Conservation (phyloP, 1,284 basidiomycete genomes). For the Trichosporon sp. region DNA sequence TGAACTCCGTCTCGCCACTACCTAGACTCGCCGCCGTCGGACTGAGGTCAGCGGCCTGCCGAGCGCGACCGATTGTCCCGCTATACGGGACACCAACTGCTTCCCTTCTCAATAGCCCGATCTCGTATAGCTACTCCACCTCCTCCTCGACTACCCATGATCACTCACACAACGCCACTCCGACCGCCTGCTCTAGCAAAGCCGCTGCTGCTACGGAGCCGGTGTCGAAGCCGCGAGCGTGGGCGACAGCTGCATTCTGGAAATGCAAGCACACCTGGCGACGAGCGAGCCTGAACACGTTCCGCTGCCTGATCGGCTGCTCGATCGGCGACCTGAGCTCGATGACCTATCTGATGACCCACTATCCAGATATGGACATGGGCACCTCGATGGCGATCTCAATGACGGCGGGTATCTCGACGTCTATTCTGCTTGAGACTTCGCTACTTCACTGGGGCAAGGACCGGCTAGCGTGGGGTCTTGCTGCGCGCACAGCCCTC, state of each 20-base stretch:
- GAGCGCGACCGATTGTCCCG: not conserved
- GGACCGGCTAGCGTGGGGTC: not conserved
- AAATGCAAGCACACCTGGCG: constrained; percentile 6
- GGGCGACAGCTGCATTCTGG: constrained; percentile 3
- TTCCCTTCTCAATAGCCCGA: not conserved
- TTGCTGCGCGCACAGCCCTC: constrained; percentile 1
- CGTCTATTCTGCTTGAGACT: constrained; percentile 9
- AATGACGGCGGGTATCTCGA: constrained; percentile 9
- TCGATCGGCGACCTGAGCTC: constrained; percentile 3
- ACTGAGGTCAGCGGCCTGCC: not conserved
- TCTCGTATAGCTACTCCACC: not conserved
- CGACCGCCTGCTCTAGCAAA: not conserved
- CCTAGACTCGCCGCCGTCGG: not conserved
- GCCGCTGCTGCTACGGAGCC: not conserved
- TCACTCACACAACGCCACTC: not conserved
- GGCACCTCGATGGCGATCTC: constrained; percentile 4
- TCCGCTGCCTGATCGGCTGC: constrained; percentile 10
- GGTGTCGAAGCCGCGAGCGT: not conserved
- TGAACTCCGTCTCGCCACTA: not conserved
- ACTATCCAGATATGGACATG: constrained; percentile 5
- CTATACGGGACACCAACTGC: too few species aligned
- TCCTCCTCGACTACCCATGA: not conserved
- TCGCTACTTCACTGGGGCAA: constrained; percentile 6
- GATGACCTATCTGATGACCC: constrained; percentile 9
- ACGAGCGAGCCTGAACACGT: constrained; percentile 8